A percentile compares a stretch with the other conserved stretches of the same genome.
Evolutionary conservation across 2,329 filamentous ascomycete species (phyloP).

Genomic region (Berkeleyomyces basicola): DNA sequence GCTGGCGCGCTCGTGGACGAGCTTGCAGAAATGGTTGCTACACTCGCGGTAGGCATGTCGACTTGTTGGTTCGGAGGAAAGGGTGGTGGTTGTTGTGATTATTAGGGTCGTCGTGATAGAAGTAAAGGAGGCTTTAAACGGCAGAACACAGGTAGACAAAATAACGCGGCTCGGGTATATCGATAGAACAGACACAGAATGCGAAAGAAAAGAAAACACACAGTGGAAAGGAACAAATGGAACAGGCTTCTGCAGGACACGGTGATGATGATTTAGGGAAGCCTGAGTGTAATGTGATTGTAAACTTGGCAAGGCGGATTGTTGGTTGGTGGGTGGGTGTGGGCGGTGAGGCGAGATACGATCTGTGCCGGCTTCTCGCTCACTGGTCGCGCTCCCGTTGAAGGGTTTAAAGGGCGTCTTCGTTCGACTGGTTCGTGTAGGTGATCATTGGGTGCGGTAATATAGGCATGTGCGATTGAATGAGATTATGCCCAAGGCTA

Average conservation of each 20-base stretch:
- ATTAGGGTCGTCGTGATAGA: not conserved
- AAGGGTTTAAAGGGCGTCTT: constrained; percentile 53
- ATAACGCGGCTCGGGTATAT: constrained; percentile 1
- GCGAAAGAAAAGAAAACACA: not conserved
- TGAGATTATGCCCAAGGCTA: constrained; percentile 27
- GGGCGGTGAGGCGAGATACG: not conserved
- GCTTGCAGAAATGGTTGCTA: constrained; percentile 52
- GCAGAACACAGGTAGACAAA: not conserved
- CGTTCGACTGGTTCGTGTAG: constrained; percentile 31
- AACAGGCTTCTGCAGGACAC: not conserved
- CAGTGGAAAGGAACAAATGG: not conserved
- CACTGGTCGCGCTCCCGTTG: constrained; percentile 42
- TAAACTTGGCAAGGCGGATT: not conserved
- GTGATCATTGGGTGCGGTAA: constrained; percentile 33
- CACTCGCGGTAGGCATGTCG: constrained; percentile 54
- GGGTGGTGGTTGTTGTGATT: not conserved
- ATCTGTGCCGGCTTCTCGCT: constrained; percentile 34
- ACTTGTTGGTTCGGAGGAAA: constrained; percentile 19
- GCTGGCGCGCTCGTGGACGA: constrained; percentile 58
- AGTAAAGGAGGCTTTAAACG: not conserved
- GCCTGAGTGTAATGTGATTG: not conserved
- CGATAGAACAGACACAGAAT: not conserved
- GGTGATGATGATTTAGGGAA: not conserved
- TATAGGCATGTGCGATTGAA: constrained; percentile 16
- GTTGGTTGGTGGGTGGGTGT: not conserved